phyloP scores from a whole-genome alignment of 495 filamentous ascomycete genomes.

The Lophium mytilinum region DNA sequence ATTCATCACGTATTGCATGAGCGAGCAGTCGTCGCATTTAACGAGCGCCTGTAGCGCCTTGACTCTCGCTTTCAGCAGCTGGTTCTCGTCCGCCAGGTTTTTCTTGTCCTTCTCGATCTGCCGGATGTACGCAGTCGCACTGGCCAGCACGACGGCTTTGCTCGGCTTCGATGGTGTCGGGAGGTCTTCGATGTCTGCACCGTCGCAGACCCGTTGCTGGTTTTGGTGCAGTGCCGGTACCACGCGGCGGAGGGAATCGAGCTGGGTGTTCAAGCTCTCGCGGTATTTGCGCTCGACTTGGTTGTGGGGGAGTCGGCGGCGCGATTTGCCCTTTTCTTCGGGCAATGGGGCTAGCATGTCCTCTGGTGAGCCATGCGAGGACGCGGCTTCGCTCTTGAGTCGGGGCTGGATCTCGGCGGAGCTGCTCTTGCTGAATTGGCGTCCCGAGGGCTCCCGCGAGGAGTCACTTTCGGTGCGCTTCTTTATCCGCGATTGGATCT shows the following conservation, averaged over 20 bases:
- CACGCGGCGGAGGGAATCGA: constrained; percentile 25
- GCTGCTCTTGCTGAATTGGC: constrained; percentile 12
- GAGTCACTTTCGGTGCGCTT: constrained; percentile 25
- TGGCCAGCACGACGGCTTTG: constrained; percentile 27
- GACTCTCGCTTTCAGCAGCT: constrained; percentile 15
- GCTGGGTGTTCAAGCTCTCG: constrained; percentile 27
- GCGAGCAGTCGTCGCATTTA: constrained; percentile 29
- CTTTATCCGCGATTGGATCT: constrained; percentile 19
- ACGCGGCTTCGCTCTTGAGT: constrained; percentile 8
- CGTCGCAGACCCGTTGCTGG: constrained; percentile 6
- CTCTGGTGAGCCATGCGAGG: constrained; percentile 8
- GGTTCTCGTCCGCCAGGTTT: constrained; percentile 19
- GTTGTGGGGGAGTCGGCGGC: constrained; percentile 27
- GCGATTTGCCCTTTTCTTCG: constrained; percentile 13
- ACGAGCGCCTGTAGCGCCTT: constrained; percentile 26
- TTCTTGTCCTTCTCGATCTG: constrained; percentile 28
- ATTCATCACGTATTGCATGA: constrained; percentile 29
- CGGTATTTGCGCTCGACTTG: constrained; percentile 30
- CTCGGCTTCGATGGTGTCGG: constrained; percentile 24
- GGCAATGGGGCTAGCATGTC: not conserved
- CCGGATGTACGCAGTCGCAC: constrained; percentile 28
- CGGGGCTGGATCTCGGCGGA: not conserved
- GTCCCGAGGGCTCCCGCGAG: constrained; percentile 14
- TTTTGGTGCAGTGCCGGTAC: constrained; percentile 26
- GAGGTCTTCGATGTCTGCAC: constrained; percentile 26